Base-by-base conservation (phyloP, 2,329 filamentous ascomycete species). In the Purpureocillium lavendulum region DNA sequence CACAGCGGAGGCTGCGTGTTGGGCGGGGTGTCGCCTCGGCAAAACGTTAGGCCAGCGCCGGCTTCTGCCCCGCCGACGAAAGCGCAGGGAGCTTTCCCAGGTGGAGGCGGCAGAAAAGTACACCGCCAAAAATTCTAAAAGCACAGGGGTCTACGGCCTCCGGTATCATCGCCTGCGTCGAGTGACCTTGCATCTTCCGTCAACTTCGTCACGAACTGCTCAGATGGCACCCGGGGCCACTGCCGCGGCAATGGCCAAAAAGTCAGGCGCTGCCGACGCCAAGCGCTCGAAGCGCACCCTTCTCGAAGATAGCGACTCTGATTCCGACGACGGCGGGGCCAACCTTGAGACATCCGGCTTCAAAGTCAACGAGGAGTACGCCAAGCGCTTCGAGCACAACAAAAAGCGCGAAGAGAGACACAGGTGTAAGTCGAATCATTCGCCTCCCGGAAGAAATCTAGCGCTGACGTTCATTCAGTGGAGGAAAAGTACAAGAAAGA, bases 341-440 rank as follows among this genome's bases (percentile, higher is more conserved):
- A 49, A 52, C 11, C 51, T 71, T 40, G 60, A 59, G 32, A 58
- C 60, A 41, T 58, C 61, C 32, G 68, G 67, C 40, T 75, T 97
- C 59, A 88, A 84, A 58, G 82, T 98, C 62, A 97, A 98, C 62
- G 72, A 88, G 58, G 87, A 94, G 38, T 98, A 82, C 60, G 92
- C 92, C 33, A 79, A 77, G 50, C 75, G 87, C 31, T 97, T 95
- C 53, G 92, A 98, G 61, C 76, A 97, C 66, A 98, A 98, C 67
- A 96, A 97, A 69, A 95, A 95, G 67, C 78, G 90, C 42, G 89
- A 94, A 57, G 92, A 98, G 59, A 68, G 80, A 47, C 82, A 88
- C 13, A 73, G 76, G 55, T 61, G 82, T 84, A 55, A 52, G 77
- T 30, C 11, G 13, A 26, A 26, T 46, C 36, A 49, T 33, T 13